Evolutionary conservation across 2,329 filamentous ascomycete genomes (phyloP).

Genomic region (Graphiopsis chlorocephala): DNA sequence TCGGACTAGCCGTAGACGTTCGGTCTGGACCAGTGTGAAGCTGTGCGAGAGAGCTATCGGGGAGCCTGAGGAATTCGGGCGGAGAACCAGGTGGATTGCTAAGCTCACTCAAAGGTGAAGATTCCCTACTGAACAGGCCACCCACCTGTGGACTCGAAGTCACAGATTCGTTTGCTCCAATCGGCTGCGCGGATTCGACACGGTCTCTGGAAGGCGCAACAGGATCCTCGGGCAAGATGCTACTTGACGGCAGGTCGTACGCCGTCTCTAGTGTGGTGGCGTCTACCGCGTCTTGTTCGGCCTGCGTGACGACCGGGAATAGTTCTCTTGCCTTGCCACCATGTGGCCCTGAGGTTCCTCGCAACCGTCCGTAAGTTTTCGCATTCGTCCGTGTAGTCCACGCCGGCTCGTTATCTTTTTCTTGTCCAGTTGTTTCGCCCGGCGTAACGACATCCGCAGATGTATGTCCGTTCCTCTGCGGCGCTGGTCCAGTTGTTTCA

Average conservation of each 20-base stretch:
- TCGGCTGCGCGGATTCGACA: neutral
- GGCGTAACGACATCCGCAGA: neutral
- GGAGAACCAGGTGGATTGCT: conserved; percentile 10
- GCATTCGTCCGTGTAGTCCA: neutral
- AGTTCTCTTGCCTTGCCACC: neutral
- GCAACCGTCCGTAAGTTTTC: neutral
- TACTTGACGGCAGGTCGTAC: conserved; percentile 1
- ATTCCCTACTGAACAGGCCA: neutral
- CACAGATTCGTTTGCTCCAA: neutral
- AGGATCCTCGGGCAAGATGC: neutral
- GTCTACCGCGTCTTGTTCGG: neutral
- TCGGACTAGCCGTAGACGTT: neutral
- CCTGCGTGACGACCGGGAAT: neutral
- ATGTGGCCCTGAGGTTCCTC: neutral
- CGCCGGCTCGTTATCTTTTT: conserved; percentile 11
- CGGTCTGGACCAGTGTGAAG: neutral
- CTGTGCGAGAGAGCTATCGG: neutral
- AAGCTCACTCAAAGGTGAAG: conserved; percentile 11
- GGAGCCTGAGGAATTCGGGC: neutral
- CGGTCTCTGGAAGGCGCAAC: neutral
- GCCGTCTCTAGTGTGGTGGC: neutral
- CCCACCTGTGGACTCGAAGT: neutral
- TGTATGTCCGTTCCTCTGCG: neutral
- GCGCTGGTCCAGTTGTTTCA: neutral
- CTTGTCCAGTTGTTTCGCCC: neutral